A percentile compares a stretch with the other conserved stretches of the same genome.
These are phyloP conservation scores for Moringa oleifera DNA, from an alignment of 345 rosid species.

Conservation along the genomic window DNA sequence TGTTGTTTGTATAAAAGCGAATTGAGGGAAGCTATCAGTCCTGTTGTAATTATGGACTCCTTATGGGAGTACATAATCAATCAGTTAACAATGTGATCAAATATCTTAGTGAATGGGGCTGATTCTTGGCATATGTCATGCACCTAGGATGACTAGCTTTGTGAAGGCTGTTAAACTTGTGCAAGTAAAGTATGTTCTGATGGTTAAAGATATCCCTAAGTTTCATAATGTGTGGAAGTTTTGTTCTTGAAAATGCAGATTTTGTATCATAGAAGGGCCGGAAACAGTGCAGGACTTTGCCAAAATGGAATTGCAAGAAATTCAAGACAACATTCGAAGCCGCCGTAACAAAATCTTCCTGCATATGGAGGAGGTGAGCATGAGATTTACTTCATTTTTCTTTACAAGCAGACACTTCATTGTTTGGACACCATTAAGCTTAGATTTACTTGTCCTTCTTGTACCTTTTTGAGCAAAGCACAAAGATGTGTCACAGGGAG, in stretches of 20 bases:
- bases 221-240: neutral
- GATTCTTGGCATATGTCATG: neutral
- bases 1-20: too few species aligned
- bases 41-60: neutral
- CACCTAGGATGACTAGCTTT: neutral
- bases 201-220: neutral
- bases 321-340: conserved; percentile 89
- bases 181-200: neutral
- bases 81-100: neutral
- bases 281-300: conserved; percentile 93
- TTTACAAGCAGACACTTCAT: neutral
- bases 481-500: too few species aligned
- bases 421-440: neutral
- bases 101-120: too few species aligned
- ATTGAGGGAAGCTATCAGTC: neutral
- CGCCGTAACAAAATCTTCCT: conserved; percentile 90
- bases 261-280: conserved; percentile 98
- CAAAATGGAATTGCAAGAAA: conserved; percentile 83
- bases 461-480: too few species aligned
- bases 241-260: conserved; percentile 39
- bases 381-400: neutral
- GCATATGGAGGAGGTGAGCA: conserved; percentile 93
- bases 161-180: too few species aligned
- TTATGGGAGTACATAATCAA: too few species aligned
- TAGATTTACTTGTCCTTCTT: neutral